Base-by-base conservation (phyloP, 257 asterid species). In the Ballota nigra region DNA sequence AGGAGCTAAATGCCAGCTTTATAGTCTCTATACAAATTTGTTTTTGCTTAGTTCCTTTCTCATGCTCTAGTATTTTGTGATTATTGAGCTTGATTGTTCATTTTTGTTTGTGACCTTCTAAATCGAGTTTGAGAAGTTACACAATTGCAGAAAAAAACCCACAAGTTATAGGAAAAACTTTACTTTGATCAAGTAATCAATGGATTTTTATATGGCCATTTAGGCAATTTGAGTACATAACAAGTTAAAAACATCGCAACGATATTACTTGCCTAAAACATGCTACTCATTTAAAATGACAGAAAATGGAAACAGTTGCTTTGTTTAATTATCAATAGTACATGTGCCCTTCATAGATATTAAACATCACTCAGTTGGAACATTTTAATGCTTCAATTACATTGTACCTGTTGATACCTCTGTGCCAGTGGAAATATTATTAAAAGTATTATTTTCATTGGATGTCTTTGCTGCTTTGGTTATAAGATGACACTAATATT, bases 381-480 rank as follows among this genome's bases (percentile, higher is more conserved):
- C 62, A 12, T 33, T 33, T 33, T 51, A 13, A 11, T 70, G 73
- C 61, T 62, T 29, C 53, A 62, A 41, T 64, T 41, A 10, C 23
- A 23, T 58, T 58, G 16, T 61, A 36, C 8, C 43, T 12, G 36
- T 49, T 66, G 33, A 57, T 23, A 59, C 33, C 66, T 31, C 9
- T 36, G 63, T 55, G 53, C 45, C 51, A 16, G 9, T 31, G 55
- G 76, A 43, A 59, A 68, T 70, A 23, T 49, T 4, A 55, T 52
- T 3, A 18, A 22, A 69, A 63, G 26, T 55, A 43, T 51, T 70
- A 9, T 33, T 26, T 65, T 49, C 69, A 40, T 45, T 33, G 34
- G 57, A 64, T 52, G 57, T 57, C 71, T 63, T 38, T 33, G 31
- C 58, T 68, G 77, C 45, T 69, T 57, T 68, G 78, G 13, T 62